A percentile compares a stretch with the other conserved stretches of the same genome.
Evolutionary conservation across 129 eudicot species (phyloP).

Genomic region (Centrapalus pauciflorus): DNA sequence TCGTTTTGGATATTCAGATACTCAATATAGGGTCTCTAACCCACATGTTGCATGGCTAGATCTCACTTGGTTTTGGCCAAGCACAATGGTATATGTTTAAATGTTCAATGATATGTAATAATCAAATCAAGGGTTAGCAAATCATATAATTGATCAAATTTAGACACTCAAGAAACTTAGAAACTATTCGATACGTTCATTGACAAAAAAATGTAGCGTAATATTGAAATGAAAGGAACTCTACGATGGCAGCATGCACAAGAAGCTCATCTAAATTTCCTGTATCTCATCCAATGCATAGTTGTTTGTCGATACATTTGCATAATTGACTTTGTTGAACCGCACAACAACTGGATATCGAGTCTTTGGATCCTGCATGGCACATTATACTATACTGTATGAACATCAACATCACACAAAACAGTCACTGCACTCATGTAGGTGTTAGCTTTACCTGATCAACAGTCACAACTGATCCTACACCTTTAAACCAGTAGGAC

Average conservation of each 20-base stretch:
- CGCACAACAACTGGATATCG: constrained; percentile 97
- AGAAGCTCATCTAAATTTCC: constrained; percentile 38
- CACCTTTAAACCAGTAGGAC: constrained; percentile 83
- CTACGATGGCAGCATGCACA: constrained; percentile 29
- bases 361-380: constrained; percentile 79
- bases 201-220: constrained; percentile 21
- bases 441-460: constrained; percentile 54
- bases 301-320: constrained; percentile 98
- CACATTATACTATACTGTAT: constrained; percentile 1
- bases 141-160: constrained; percentile 11
- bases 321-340: constrained; percentile 94
- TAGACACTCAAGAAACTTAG: constrained; percentile 21
- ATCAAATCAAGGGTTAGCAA: background rate
- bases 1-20: background rate
- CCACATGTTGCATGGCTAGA: constrained; percentile 1
- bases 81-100: background rate
- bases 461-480: constrained; percentile 84
- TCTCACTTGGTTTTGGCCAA: background rate
- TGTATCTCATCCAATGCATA: constrained; percentile 94
- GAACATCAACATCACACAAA: background rate
- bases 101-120: background rate
- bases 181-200: constrained; percentile 30
- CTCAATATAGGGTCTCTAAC: no score
- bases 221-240: constrained; percentile 14
- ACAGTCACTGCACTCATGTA: background rate